A percentile compares a stretch with the other conserved stretches of the same genome.
Evolutionary conservation across 768 basidiomycete species (phyloP).

Genomic region (Chiua virens): DNA sequence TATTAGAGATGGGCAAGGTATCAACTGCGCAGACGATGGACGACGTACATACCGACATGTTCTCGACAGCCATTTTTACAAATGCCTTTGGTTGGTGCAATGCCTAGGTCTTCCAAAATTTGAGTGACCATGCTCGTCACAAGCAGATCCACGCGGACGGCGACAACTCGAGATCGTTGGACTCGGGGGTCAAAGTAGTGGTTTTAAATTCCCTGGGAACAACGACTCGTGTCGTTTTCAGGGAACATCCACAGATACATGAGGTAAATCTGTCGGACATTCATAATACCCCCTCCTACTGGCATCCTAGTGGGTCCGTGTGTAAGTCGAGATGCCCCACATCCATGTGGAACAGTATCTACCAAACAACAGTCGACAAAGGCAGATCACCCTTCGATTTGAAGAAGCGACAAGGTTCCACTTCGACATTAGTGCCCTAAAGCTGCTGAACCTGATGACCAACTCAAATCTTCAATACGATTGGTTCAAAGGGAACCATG

Average conservation of each 20-base stretch:
- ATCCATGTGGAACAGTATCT: constrained; percentile 41
- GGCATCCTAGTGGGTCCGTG: constrained; percentile 71
- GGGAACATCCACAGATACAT: too few relatives aligned
- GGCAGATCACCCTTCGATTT: too few relatives aligned
- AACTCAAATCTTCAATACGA: too few relatives aligned
- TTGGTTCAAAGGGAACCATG: too few relatives aligned
- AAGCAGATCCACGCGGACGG: constrained; percentile 71
- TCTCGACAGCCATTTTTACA: constrained; percentile 78
- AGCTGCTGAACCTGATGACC: too few relatives aligned
- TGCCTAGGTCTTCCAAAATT: constrained; percentile 40
- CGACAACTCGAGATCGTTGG: constrained; percentile 9
- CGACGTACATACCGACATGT: constrained; percentile 66
- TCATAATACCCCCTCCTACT: constrained; percentile 88
- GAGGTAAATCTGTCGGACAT: constrained; percentile 21
- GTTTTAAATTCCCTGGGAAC: constrained; percentile 61
- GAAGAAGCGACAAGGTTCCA: too few relatives aligned
- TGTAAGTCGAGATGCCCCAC: constrained; percentile 73
- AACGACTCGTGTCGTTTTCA: too few relatives aligned
- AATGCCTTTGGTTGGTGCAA: constrained; percentile 53
- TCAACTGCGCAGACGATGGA: not conserved
- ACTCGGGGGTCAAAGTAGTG: constrained; percentile 48
- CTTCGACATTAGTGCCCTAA: too few relatives aligned
- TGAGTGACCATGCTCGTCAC: constrained; percentile 82
- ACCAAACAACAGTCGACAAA: too few relatives aligned
- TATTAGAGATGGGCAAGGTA: not conserved